Percentiles rank a stretch among this genome's conserved stretches.
phyloP scores from a whole-genome alignment of 2,329 filamentous ascomycete species.

The Talaromyces amestolkiae region DNA sequence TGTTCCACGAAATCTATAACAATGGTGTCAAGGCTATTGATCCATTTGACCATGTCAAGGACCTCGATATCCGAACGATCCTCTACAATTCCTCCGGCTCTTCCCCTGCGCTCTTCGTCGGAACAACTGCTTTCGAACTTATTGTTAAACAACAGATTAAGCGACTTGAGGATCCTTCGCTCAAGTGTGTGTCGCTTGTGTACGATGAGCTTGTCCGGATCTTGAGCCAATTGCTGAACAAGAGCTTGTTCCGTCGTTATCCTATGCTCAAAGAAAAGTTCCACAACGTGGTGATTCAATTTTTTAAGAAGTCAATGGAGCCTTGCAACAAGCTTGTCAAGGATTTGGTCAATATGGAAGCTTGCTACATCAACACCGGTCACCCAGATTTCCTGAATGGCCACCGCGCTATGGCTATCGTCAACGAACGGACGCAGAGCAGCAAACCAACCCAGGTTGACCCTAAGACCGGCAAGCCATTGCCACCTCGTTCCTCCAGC shows the following conservation, averaged over 20 bases:
- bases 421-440: constrained; percentile 84
- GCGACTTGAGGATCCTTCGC: constrained; percentile 88
- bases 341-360: constrained; percentile 92
- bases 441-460: constrained; percentile 90
- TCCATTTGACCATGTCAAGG: constrained; percentile 95
- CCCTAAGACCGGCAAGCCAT: constrained; percentile 95
- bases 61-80: constrained; percentile 93
- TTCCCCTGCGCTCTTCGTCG: constrained; percentile 92
- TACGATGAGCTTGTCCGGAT: constrained; percentile 98
- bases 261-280: constrained; percentile 96
- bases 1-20: constrained; percentile 97
- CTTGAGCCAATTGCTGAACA: constrained; percentile 81
- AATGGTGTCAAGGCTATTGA: constrained; percentile 98
- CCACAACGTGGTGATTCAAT: constrained; percentile 83
- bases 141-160: constrained; percentile 99
- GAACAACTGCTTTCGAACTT: constrained; percentile 95
- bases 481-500: constrained; percentile 74
- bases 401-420: constrained; percentile 94
- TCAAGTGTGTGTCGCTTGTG: constrained; percentile 96
- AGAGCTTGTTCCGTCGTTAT: constrained; percentile 87
- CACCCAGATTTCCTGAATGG: constrained; percentile 98
- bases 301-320: constrained; percentile 98
- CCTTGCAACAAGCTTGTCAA: constrained; percentile 95
- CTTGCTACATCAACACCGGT: constrained; percentile 96
- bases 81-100: constrained; percentile 99